phyloP scores from a whole-genome alignment of 129 eudicot genomes.

The Pseudognaphalium luteoalbum region DNA sequence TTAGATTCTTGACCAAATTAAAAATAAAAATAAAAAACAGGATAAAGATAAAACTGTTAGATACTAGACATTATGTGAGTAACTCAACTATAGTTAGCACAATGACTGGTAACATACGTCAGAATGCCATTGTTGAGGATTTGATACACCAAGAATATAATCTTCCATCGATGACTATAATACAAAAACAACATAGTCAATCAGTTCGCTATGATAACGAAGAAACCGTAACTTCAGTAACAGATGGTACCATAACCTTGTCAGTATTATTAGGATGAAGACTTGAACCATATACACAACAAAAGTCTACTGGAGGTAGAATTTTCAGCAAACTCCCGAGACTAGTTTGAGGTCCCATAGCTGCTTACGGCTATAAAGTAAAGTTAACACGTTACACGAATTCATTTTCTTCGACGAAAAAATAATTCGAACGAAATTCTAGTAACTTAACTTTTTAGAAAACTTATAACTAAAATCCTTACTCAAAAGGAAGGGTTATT shows the following conservation, averaged over 20 bases:
- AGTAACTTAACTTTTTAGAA: too few relatives aligned
- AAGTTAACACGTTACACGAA: slow-evolving; percentile 1
- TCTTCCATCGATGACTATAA: slow-evolving; percentile 81
- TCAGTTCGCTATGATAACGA: not conserved
- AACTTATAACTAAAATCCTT: not conserved
- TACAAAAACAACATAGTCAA: slow-evolving; percentile 13
- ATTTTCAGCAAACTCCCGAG: slow-evolving; percentile 53
- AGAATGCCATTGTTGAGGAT: slow-evolving; percentile 89
- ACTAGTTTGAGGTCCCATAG: slow-evolving; percentile 36
- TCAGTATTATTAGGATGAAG: slow-evolving; percentile 82
- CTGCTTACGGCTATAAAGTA: slow-evolving; percentile 21
- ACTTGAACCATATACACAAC: slow-evolving; percentile 78
- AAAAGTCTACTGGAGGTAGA: slow-evolving; percentile 88
- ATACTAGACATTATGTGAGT: slow-evolving; percentile 8
- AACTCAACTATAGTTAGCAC: not conserved
- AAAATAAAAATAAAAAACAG: not conserved
- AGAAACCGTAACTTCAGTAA: slow-evolving; percentile 3
- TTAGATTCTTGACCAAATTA: slow-evolving; percentile 54
- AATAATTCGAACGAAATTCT: too few relatives aligned
- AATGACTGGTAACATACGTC: slow-evolving; percentile 41
- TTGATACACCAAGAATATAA: slow-evolving; percentile 82
- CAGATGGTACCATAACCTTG: slow-evolving; percentile 45
- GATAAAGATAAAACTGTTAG: slow-evolving; percentile 13
- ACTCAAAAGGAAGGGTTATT: not conserved
- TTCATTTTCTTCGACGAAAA: not conserved